phyloP scores from a whole-genome alignment of 495 filamentous ascomycete species.

The Glonium stellatum region DNA sequence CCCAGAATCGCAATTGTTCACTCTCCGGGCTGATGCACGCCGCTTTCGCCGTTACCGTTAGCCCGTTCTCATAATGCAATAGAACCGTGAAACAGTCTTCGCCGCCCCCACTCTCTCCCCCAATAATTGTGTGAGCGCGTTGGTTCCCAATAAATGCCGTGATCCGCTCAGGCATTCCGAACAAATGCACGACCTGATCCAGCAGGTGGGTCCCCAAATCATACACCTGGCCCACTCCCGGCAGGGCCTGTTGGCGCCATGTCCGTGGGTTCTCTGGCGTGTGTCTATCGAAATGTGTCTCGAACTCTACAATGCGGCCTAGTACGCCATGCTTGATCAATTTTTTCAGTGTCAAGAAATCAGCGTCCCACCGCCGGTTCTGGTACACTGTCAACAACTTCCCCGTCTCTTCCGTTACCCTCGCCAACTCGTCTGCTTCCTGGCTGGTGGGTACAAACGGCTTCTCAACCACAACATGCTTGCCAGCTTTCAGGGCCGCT shows the following conservation, averaged over 20 bases:
- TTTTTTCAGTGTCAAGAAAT: conserved; percentile 68
- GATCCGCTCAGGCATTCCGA: conserved; percentile 64
- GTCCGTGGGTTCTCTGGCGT: conserved; percentile 46
- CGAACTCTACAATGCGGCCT: conserved; percentile 69
- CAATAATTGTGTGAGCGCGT: conserved; percentile 31
- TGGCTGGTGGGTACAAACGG: conserved; percentile 68
- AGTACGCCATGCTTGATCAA: conserved; percentile 51
- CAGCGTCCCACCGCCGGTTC: conserved; percentile 79
- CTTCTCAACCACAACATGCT: conserved; percentile 83
- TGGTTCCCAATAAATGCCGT: conserved; percentile 64
- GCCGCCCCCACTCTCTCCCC: conserved; percentile 45
- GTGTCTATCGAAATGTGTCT: conserved; percentile 80
- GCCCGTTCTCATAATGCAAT: conserved; percentile 55
- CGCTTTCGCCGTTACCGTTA: conserved; percentile 61
- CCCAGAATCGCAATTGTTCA: conserved; percentile 70
- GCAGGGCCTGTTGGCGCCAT: conserved; percentile 66
- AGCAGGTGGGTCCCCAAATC: conserved; percentile 78
- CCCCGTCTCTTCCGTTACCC: conserved; percentile 52
- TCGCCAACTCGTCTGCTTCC: conserved; percentile 64
- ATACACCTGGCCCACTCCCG: conserved; percentile 67
- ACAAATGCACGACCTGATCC: conserved; percentile 71
- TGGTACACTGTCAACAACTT: conserved; percentile 75
- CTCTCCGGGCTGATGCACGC: conserved; percentile 63
- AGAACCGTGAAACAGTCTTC: conserved; percentile 66
- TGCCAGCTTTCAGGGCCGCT: conserved; percentile 63